Evolutionary conservation across 2,329 filamentous ascomycete species (phyloP).

Genomic region (Sporothrix globosa): DNA sequence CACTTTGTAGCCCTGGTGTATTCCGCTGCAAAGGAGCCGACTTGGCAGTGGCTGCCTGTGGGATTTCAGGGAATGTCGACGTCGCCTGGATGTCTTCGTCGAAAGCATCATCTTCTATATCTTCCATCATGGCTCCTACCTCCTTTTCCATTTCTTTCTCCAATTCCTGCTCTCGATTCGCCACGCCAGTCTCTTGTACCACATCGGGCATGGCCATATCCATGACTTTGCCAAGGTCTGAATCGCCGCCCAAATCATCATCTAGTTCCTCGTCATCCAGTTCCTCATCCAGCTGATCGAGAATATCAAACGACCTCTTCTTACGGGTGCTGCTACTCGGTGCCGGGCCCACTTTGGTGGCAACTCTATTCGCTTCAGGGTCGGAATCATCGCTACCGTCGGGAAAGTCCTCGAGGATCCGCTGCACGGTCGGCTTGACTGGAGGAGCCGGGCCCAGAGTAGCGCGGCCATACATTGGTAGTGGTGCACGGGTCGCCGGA

Average conservation of each 20-base stretch:
- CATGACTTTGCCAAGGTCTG: neutral
- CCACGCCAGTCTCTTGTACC: neutral
- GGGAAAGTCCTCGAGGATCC: constrained; percentile 10
- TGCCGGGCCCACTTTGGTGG: neutral
- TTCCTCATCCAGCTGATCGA: neutral
- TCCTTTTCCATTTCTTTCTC: constrained; percentile 35
- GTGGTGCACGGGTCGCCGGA: constrained; percentile 22
- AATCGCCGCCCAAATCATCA: neutral
- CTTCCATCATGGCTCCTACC: neutral
- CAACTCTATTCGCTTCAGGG: neutral
- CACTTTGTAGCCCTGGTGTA: neutral
- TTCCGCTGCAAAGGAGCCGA: neutral
- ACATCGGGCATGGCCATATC: neutral
- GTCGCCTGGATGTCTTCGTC: neutral
- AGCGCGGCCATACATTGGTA: constrained; percentile 16
- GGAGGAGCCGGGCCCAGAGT: neutral
- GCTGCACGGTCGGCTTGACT: neutral
- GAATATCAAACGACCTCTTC: constrained; percentile 8
- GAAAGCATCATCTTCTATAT: neutral
- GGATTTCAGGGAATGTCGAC: neutral
- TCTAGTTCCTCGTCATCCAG: constrained; percentile 2
- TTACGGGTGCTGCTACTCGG: constrained; percentile 4
- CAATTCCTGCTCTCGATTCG: neutral
- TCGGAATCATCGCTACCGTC: constrained; percentile 17
- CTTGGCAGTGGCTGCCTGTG: neutral